Evolutionary conservation across 139 green algal species (phyloP).

Genomic region (Auxenochlorella pyrenoidosa): DNA sequence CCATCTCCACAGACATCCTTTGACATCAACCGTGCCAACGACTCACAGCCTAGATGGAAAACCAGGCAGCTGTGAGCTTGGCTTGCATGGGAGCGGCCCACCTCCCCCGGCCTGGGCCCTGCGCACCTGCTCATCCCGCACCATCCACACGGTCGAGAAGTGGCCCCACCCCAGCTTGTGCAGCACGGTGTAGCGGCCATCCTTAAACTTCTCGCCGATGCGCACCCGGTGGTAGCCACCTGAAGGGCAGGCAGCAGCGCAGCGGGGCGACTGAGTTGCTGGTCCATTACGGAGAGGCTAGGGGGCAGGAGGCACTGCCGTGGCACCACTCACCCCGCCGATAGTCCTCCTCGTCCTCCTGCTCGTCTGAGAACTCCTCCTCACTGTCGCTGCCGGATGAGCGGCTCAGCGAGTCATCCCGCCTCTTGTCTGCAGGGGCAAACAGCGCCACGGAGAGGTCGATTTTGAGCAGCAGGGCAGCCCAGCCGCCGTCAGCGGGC

Average conservation of each 20-base stretch:
- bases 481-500: not conserved
- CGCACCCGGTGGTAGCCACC: constrained; percentile 96
- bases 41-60: not conserved
- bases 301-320: not conserved
- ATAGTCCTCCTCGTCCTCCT: constrained; percentile 57
- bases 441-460: too few relatives aligned
- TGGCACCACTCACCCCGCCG: constrained; percentile 7
- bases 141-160: constrained; percentile 98
- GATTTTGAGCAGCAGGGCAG: too few relatives aligned
- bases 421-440: constrained; percentile 30
- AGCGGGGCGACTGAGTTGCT: not conserved
- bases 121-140: constrained; percentile 67
- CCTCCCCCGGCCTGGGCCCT: not conserved
- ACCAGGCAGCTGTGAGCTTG: too few relatives aligned
- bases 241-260: constrained; percentile 36
- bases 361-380: constrained; percentile 50
- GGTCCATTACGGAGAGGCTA: not conserved
- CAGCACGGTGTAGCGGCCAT: constrained; percentile 91
- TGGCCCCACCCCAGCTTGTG: constrained; percentile 99
- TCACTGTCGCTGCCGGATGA: constrained; percentile 32
- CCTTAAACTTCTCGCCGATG: constrained; percentile 90
- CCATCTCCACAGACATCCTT: not conserved
- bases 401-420: constrained; percentile 18
- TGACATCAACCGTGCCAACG: constrained; percentile 24
- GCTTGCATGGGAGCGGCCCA: too few relatives aligned